phyloP scores from a whole-genome alignment of 331 rosid genomes.

The Quercus tomentella region DNA sequence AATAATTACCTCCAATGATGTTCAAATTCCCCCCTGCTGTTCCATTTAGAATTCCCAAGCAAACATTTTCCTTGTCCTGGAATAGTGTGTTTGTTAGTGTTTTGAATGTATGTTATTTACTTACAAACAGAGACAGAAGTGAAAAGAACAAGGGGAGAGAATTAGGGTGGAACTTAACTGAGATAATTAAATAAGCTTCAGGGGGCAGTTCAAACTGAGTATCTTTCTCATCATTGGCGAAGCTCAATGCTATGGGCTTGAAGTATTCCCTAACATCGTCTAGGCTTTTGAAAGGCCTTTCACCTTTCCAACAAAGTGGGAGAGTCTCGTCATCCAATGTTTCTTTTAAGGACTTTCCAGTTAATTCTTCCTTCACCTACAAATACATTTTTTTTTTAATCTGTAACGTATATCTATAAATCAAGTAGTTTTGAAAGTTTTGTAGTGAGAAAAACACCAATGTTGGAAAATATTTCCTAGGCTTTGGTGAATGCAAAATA shows the following conservation, averaged over 20 bases:
- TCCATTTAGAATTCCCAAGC: conserved; percentile 91
- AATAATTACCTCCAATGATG: conserved; percentile 75
- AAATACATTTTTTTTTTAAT: background rate
- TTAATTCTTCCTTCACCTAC: conserved; percentile 57
- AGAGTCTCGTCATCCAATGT: conserved; percentile 54
- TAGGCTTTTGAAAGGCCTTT: conserved; percentile 58
- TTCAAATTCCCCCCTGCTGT: conserved; percentile 56
- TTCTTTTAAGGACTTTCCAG: conserved; percentile 49
- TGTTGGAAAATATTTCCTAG: background rate
- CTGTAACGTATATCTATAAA: background rate
- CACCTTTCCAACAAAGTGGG: conserved; percentile 75
- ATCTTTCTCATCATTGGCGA: conserved; percentile 35
- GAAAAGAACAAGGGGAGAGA: background rate
- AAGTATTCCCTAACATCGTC: conserved; percentile 73
- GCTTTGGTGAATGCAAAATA: background rate
- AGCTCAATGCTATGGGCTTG: conserved; percentile 63
- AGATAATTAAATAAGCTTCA: conserved; percentile 71
- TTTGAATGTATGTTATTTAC: background rate
- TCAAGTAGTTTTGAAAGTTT: background rate
- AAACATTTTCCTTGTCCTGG: conserved; percentile 77
- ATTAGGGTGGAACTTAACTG: conserved; percentile 46
- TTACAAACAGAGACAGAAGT: background rate
- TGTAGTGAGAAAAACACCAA: background rate
- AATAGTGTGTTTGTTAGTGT: background rate
- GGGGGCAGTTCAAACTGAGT: conserved; percentile 68